Evolutionary conservation across 108 stramenopile species (phyloP).

Genomic region (Mayamaea pseudoterrestris): DNA sequence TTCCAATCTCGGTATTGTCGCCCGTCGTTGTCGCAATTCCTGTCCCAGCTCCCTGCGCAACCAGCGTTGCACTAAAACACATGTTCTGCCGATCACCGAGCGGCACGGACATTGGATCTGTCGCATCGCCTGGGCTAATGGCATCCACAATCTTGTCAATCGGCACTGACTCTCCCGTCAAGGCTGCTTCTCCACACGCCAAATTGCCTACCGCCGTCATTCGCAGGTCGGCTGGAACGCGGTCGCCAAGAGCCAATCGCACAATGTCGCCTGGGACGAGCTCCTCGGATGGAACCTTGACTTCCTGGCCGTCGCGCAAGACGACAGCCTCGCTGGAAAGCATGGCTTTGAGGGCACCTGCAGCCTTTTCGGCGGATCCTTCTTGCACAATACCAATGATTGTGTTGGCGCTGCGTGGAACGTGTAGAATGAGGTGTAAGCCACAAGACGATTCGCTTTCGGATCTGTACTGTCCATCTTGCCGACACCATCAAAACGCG

Average conservation of each 20-base stretch:
- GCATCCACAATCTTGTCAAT: slow-evolving; percentile 63
- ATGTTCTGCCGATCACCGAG: slow-evolving; percentile 80
- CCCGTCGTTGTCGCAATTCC: slow-evolving; percentile 79
- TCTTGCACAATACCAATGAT: slow-evolving; percentile 76
- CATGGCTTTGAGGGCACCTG: slow-evolving; percentile 74
- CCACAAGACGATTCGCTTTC: too few species aligned
- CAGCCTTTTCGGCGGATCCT: slow-evolving; percentile 66
- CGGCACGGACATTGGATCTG: slow-evolving; percentile 43
- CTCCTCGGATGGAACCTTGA: slow-evolving; percentile 45
- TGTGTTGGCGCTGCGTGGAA: slow-evolving; percentile 40
- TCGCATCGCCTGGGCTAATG: slow-evolving; percentile 19
- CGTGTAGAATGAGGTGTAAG: neutral
- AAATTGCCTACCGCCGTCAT: slow-evolving; percentile 63
- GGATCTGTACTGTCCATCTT: neutral
- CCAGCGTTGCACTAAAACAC: slow-evolving; percentile 82
- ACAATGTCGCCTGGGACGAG: slow-evolving; percentile 74
- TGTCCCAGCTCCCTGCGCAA: slow-evolving; percentile 75
- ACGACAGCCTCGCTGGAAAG: slow-evolving; percentile 59
- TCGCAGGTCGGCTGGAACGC: slow-evolving; percentile 84
- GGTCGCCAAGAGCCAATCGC: slow-evolving; percentile 60
- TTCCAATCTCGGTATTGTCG: slow-evolving; percentile 91
- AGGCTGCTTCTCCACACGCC: slow-evolving; percentile 70
- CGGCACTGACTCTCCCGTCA: slow-evolving; percentile 89
- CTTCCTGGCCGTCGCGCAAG: slow-evolving; percentile 48
- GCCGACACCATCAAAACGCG: neutral